Evolutionary conservation across 2,329 filamentous ascomycete genomes (phyloP).

Genomic region (Botrytis tulipae): DNA sequence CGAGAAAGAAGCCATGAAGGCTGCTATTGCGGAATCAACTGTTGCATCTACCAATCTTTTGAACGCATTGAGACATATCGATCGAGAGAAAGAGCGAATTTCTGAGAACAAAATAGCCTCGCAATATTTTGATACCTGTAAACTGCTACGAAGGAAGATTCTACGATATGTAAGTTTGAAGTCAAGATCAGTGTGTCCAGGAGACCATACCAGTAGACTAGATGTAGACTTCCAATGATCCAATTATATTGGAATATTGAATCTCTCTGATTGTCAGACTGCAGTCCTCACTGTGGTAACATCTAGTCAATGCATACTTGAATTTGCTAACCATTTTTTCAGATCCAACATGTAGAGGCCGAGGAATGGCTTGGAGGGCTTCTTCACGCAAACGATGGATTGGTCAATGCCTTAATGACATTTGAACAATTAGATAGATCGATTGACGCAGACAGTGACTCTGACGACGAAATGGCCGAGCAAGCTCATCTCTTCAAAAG

Average conservation of each 20-base stretch:
- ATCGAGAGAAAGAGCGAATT: slow-evolving; percentile 82
- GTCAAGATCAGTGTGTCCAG: neutral
- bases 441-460: slow-evolving; percentile 72
- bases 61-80: slow-evolving; percentile 86
- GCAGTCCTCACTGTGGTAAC: neutral
- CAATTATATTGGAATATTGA: neutral
- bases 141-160: slow-evolving; percentile 78
- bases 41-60: slow-evolving; percentile 88
- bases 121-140: slow-evolving; percentile 80
- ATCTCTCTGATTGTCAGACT: neutral
- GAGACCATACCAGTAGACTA: neutral
- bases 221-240: neutral
- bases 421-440: slow-evolving; percentile 91
- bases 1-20: slow-evolving; percentile 84
- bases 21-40: slow-evolving; percentile 83
- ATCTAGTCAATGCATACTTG: neutral
- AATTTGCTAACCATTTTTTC: neutral
- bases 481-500: slow-evolving; percentile 64
- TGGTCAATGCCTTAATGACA: slow-evolving; percentile 89
- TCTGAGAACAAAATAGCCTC: slow-evolving; percentile 78
- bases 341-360: slow-evolving; percentile 86
- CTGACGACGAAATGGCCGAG: slow-evolving; percentile 65
- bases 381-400: slow-evolving; percentile 90
- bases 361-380: slow-evolving; percentile 91
- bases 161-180: slow-evolving; percentile 68